A percentile compares a stretch with the other conserved stretches of the same genome.
phyloP scores from a whole-genome alignment of 2,329 filamentous ascomycete species.

The Myriosclerotinia duriaeana region DNA sequence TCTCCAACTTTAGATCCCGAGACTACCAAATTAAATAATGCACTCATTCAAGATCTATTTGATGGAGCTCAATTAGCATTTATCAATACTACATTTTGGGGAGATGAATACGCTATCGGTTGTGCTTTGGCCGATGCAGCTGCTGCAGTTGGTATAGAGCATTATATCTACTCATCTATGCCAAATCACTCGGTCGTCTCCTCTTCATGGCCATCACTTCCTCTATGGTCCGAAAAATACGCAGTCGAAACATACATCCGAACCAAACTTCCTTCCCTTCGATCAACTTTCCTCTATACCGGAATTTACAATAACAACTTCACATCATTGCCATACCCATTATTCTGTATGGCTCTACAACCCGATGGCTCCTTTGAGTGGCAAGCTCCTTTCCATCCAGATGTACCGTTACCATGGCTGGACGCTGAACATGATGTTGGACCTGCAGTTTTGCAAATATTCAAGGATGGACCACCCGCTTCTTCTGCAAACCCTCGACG shows the following conservation, averaged over 20 bases:
- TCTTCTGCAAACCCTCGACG: constrained; percentile 60
- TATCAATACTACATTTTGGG: constrained; percentile 97
- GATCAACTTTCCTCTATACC: constrained; percentile 87
- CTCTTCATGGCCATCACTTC: constrained; percentile 70
- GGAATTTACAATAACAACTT: constrained; percentile 99
- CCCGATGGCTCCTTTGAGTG: constrained; percentile 83
- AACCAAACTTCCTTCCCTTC: constrained; percentile 60
- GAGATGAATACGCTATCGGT: constrained; percentile 88
- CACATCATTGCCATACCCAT: constrained; percentile 84
- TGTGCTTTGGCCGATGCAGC: constrained; percentile 86
- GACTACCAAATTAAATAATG: constrained; percentile 69
- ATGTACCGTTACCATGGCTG: constrained; percentile 88
- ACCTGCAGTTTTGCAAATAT: constrained; percentile 85
- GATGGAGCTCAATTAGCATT: constrained; percentile 83
- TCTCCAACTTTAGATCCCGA: constrained; percentile 62
- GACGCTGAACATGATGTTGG: constrained; percentile 96
- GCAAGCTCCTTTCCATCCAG: constrained; percentile 90
- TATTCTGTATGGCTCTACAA: constrained; percentile 93
- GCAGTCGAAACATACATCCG: constrained; percentile 89
- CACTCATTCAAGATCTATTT: constrained; percentile 76
- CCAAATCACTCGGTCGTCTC: constrained; percentile 83
- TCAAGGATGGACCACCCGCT: constrained; percentile 84
- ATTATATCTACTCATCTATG: constrained; percentile 97
- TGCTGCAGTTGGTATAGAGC: constrained; percentile 77
- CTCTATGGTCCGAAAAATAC: constrained; percentile 90